Conservation (phyloP, 75 land plant genomes). For the Sequoiadendron giganteum region DNA sequence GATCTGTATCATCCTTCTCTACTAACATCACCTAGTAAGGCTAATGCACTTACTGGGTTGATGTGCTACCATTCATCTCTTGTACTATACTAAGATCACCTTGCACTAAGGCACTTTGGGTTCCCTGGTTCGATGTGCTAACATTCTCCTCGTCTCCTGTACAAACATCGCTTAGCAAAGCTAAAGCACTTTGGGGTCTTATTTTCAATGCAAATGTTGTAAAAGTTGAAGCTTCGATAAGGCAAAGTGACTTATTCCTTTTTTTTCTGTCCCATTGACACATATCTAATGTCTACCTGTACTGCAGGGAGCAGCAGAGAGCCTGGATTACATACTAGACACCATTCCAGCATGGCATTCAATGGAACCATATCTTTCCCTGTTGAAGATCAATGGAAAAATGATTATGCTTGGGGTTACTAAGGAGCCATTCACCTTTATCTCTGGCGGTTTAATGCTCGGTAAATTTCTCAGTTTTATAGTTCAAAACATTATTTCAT, state of each 20-base stretch:
- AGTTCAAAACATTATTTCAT: no score
- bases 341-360: slow-evolving; percentile 74
- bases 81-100: no score
- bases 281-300: not conserved
- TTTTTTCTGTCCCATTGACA: not conserved
- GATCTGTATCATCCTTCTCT: no score
- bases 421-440: slow-evolving; percentile 56
- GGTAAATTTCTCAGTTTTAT: slow-evolving; percentile 26
- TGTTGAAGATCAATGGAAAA: slow-evolving; percentile 55
- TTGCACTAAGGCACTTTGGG: not conserved
- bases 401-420: slow-evolving; percentile 63
- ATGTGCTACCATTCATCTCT: no score
- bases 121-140: no score
- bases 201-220: not conserved
- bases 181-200: not conserved
- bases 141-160: not conserved
- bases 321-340: slow-evolving; percentile 64
- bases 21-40: no score
- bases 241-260: not conserved
- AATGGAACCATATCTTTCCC: not conserved
- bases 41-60: no score
- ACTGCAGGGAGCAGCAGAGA: slow-evolving; percentile 41
- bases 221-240: not conserved
- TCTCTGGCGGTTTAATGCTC: slow-evolving; percentile 52
- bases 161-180: not conserved